Evolutionary conservation across 495 filamentous ascomycete genomes (phyloP), one percentile per base, ranked within the genome.

Genomic region (Oidiodendron maius): DNA sequence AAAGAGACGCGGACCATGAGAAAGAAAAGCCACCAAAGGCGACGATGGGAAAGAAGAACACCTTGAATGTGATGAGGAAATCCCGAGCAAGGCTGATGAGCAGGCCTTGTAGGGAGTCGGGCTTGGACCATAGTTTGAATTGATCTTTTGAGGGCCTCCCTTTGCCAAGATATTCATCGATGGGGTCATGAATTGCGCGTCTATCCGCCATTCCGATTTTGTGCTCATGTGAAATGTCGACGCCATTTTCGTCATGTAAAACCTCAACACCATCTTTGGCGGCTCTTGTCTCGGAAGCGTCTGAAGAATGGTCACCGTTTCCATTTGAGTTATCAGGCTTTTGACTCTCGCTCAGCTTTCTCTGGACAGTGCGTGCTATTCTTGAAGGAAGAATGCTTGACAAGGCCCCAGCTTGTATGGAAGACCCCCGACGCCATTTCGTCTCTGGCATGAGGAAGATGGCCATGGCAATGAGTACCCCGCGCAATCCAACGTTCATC

Each of bases 361-460:
- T n/a, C n/a, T n/a, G n/a, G n/a, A n/a, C n/a, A n/a, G n/a, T n/a
- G n/a, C n/a, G n/a, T n/a, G n/a, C n/a, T n/a, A n/a, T n/a, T n/a
- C n/a, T n/a, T n/a, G n/a, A n/a, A n/a, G n/a, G n/a, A n/a, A n/a
- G n/a, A n/a, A n/a, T n/a, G n/a, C n/a, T n/a, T n/a, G n/a, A n/a
- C n/a, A n/a, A n/a, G n/a, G n/a, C n/a, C n/a, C n/a, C n/a, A n/a
- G n/a, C n/a, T n/a, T n/a, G n/a, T n/a, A n/a, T n/a, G n/a, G n/a
- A n/a, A n/a, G n/a, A n/a, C n/a, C n/a, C n/a, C n/a, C 80, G 72
- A 43, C 76, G 68, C 68, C 71, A 82, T 50, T 76, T 80, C 0
- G 77, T 81, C 51, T 82, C 80, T 1, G 78, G 79, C 50, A 77
- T 76, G 28, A 74, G 60, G 47, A 78, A 77, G 24, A 80, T 57